Conservation (phyloP, 192 early-diverging fungal genomes). For the Coemansia sp. region DNA sequence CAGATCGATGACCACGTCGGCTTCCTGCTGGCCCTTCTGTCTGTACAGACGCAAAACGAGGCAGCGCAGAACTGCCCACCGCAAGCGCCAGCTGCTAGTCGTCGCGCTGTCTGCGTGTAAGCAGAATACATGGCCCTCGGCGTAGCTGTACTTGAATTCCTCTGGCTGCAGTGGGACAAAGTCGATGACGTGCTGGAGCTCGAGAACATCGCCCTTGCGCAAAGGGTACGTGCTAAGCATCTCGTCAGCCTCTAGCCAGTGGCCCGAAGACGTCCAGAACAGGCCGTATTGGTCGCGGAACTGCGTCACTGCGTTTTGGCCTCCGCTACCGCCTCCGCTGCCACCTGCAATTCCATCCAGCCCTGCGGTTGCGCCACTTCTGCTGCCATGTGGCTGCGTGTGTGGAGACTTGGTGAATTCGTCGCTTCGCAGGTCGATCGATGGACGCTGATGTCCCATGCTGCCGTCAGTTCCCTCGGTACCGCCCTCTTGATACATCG, state of each 20-base stretch:
- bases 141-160: slow-evolving; percentile 54
- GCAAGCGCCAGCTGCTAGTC: slow-evolving; percentile 38
- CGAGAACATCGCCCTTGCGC: slow-evolving; percentile 53
- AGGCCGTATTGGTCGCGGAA: slow-evolving; percentile 58
- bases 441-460: background rate
- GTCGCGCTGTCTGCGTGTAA: slow-evolving; percentile 29
- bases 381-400: slow-evolving; percentile 8
- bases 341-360: slow-evolving; percentile 22
- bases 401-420: background rate
- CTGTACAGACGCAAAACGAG: slow-evolving; percentile 42
- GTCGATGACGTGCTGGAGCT: slow-evolving; percentile 55
- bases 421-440: slow-evolving; percentile 7
- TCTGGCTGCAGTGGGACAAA: slow-evolving; percentile 57
- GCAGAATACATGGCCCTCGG: slow-evolving; percentile 50
- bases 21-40: slow-evolving; percentile 31
- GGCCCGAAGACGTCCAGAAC: slow-evolving; percentile 58
- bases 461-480: background rate
- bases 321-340: background rate
- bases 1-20: slow-evolving; percentile 46
- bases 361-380: slow-evolving; percentile 20
- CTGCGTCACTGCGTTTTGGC: slow-evolving; percentile 29
- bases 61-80: slow-evolving; percentile 53
- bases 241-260: slow-evolving; percentile 57
- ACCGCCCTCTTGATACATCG: slow-evolving; percentile 15
- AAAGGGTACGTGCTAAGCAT: slow-evolving; percentile 55